Base-by-base conservation (phyloP, 2,329 filamentous ascomycete genomes). In the Scedosporium boydii region DNA sequence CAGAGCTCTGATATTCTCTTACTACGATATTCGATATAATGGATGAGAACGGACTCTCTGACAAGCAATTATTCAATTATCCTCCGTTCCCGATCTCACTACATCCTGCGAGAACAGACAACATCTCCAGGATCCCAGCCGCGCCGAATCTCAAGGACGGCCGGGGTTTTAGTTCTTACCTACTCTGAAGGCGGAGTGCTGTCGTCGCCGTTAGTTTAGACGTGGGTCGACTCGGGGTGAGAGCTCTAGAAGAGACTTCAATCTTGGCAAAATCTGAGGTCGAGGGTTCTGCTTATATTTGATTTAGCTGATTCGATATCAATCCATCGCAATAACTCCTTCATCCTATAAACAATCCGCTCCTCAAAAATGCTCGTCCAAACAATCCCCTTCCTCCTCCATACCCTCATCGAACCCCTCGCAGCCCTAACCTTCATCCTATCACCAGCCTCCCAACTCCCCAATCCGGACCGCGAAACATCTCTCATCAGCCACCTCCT, bases 351-450 rank as follows among this genome's bases (percentile, higher is more conserved):
- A 58, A 42, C n/a, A 10, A 59, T 23, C 16, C 23, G 14, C 21
- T 10, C 1, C 48, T 38, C 59, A 6, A 56, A 14, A 42, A 61
- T 55, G 48, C 6, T 29, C n/a, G 1, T 65, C 26, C 62, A 63
- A 6, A 64, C 66, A 6, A 57, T 71, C 12, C 72, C 77, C 14
- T 79, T 79, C 59, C 65, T 73, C 34, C 55, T 72, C 6, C 77
- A 80, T 64, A 68, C 68, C 48, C 61, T 72, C 18, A 64, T 78
- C 59, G 77, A 79, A 64, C 75, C 74, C 12, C 70, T 72, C 3
- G 80, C 80, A 3, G 77, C 77, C 14, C 65, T 76, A 5, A 75
- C 76, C n/a, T 83, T 82, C 69, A 74, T 80, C 62, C 67, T 77
- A 46, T 63, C 62, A 1, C 78, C 80, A 1, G 67, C 72, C 21